These are phyloP conservation scores for Toxoplasma gondii DNA, from an alignment of 169 alveolate genomes.

Conservation along the genomic window DNA sequence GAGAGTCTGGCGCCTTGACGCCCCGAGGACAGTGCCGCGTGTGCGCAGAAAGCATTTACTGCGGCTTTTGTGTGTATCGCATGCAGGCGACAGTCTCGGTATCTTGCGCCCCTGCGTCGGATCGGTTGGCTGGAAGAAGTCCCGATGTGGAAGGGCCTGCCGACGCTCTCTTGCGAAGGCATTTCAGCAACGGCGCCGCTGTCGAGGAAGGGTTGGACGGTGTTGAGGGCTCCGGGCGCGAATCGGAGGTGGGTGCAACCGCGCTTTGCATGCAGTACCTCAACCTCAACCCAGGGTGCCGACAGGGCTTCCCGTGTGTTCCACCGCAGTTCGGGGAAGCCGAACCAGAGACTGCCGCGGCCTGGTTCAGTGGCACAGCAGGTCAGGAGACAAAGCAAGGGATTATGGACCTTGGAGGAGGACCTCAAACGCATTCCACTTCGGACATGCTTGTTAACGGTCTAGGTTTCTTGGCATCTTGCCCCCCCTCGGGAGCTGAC, in stretches of 20 bases:
- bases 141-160: neutral
- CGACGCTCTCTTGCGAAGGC: neutral
- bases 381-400: neutral
- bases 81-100: neutral
- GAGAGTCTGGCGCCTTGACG: neutral
- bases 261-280: neutral
- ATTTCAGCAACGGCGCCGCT: neutral
- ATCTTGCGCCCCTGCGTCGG: neutral
- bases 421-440: no score
- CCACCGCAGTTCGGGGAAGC: neutral
- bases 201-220: neutral
- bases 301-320: neutral
- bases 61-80: neutral
- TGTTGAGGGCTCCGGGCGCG: neutral
- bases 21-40: neutral
- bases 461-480: no score
- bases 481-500: no score
- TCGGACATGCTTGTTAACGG: no score
- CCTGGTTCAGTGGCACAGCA: neutral
- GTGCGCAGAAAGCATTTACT: conserved; percentile 15
- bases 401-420: neutral
- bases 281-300: neutral
- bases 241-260: neutral
- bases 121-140: neutral
- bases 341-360: neutral